Percentiles rank a stretch among this genome's conserved stretches.
phyloP scores from a whole-genome alignment of 2,329 filamentous ascomycete genomes.

The Cladophialophora immunda region DNA sequence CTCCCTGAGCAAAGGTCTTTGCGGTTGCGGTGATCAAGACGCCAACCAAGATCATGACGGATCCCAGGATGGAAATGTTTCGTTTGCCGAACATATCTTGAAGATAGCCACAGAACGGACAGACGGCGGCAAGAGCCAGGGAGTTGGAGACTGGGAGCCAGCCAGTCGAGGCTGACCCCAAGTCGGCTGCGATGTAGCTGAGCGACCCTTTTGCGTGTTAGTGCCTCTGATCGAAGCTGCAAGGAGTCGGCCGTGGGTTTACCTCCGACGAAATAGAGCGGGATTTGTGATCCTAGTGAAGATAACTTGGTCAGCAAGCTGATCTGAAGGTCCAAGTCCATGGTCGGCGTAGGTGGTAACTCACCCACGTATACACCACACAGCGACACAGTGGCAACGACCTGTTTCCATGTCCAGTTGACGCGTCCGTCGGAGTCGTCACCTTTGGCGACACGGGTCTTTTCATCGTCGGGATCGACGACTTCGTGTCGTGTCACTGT shows the following conservation, averaged over 20 bases:
- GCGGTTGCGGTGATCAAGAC: slow-evolving; percentile 33
- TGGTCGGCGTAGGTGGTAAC: background rate
- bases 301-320: slow-evolving; percentile 62
- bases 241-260: slow-evolving; percentile 62
- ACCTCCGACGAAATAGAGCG: slow-evolving; percentile 37
- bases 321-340: background rate
- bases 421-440: slow-evolving; percentile 28
- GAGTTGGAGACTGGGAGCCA: slow-evolving; percentile 35
- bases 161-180: slow-evolving; percentile 24
- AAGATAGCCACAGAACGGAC: slow-evolving; percentile 36
- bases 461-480: slow-evolving; percentile 8
- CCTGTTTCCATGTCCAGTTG: slow-evolving; percentile 30
- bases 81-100: slow-evolving; percentile 36
- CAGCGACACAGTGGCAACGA: slow-evolving; percentile 25
- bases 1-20: slow-evolving; percentile 31
- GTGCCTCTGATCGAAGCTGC: slow-evolving; percentile 57
- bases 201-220: slow-evolving; percentile 25
- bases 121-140: slow-evolving; percentile 32
- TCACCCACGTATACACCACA: slow-evolving; percentile 29
- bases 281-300: slow-evolving; percentile 55
- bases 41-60: slow-evolving; percentile 26
- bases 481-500: slow-evolving; percentile 9
- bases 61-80: slow-evolving; percentile 34
- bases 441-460: slow-evolving; percentile 20
- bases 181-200: slow-evolving; percentile 31